phyloP scores from a whole-genome alignment of 2,329 filamentous ascomycete genomes.

The Nemania sp. region DNA sequence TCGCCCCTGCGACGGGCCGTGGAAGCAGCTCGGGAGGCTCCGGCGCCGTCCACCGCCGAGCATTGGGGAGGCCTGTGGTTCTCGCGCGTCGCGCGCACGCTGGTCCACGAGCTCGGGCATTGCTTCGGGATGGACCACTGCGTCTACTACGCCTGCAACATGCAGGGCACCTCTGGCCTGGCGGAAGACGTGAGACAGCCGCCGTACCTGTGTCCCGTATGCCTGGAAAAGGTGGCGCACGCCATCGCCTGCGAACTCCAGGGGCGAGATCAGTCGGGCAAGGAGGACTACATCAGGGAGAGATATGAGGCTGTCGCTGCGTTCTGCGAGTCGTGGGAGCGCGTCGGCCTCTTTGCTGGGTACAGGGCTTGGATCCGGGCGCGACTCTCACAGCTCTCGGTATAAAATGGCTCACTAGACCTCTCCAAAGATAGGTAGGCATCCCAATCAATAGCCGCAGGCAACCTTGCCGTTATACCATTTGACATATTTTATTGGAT shows the following conservation, averaged over 20 bases:
- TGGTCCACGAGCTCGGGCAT: constrained; percentile 68
- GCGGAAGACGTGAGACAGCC: constrained; percentile 65
- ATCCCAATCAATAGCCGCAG: constrained; percentile 30
- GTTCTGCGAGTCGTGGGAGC: constrained; percentile 49
- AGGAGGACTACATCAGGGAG: constrained; percentile 37
- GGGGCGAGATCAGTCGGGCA: constrained; percentile 25
- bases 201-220: constrained; percentile 65
- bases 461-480: constrained; percentile 40
- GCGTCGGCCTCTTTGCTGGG: constrained; percentile 51
- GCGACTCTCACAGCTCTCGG: constrained; percentile 31
- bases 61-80: constrained; percentile 58
- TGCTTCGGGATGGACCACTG: constrained; percentile 71
- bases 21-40: constrained; percentile 31
- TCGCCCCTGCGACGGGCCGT: constrained; percentile 43
- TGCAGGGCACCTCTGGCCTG: constrained; percentile 63
- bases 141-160: constrained; percentile 65
- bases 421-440: too few species aligned
- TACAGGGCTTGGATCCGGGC: constrained; percentile 49
- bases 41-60: constrained; percentile 32
- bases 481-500: constrained; percentile 25
- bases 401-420: background rate
- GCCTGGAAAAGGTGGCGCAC: constrained; percentile 56
- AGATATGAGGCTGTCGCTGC: constrained; percentile 46
- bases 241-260: constrained; percentile 36
- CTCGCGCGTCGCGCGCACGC: constrained; percentile 59